A percentile compares a stretch with the other conserved stretches of the same genome.
phyloP scores from a whole-genome alignment of 768 basidiomycete species.

The Tulasnella sp. region DNA sequence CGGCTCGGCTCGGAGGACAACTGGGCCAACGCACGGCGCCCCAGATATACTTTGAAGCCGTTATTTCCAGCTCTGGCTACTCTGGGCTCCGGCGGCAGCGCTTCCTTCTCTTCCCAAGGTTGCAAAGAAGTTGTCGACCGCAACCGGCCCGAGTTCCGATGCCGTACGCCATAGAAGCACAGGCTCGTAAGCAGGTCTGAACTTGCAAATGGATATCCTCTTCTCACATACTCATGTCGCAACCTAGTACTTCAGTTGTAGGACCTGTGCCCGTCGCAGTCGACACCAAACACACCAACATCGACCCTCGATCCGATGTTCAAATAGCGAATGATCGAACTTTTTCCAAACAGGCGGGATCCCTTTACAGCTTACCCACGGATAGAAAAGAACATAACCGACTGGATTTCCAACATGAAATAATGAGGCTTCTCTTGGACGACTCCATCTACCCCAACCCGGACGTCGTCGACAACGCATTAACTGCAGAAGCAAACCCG shows the following conservation, averaged over 20 bases:
- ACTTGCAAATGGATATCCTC: too few species aligned
- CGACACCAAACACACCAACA: not conserved
- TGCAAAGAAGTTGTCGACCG: too few species aligned
- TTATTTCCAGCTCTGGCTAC: too few species aligned
- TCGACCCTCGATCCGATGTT: not conserved
- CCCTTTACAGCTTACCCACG: not conserved
- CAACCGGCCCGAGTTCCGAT: too few species aligned
- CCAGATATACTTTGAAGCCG: too few species aligned
- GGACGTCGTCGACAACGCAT: not conserved
- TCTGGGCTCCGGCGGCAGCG: too few species aligned
- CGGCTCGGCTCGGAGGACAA: too few species aligned
- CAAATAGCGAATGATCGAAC: not conserved
- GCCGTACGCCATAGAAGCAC: too few species aligned
- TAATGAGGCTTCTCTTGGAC: not conserved
- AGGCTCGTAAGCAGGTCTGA: too few species aligned
- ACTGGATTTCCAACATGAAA: not conserved
- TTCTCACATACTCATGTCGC: not conserved
- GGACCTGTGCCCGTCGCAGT: not conserved
- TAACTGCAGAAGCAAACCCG: not conserved
- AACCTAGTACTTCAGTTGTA: not conserved
- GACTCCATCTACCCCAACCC: not conserved
- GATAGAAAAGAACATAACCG: not conserved
- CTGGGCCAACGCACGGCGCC: too few species aligned
- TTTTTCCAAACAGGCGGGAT: not conserved
- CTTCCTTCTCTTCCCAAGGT: too few species aligned